These are phyloP conservation scores for Phialemoniopsis sp. DNA, from an alignment of 2,329 filamentous ascomycete genomes.

Conservation along the genomic window DNA sequence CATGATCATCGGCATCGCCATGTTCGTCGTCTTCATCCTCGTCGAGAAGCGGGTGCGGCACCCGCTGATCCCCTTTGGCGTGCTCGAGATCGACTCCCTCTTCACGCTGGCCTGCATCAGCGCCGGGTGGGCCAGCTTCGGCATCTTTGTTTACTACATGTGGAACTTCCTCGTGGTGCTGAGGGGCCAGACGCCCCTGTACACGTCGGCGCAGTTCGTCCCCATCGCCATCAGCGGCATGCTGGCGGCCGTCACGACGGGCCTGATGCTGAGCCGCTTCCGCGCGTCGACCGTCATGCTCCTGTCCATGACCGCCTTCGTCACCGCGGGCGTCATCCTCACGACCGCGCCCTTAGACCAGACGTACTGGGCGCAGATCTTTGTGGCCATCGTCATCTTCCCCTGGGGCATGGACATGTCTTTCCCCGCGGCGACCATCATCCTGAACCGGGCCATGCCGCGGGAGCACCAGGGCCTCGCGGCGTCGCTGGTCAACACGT, in stretches of 20 bases:
- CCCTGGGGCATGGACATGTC: slow-evolving; percentile 65
- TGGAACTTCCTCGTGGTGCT: slow-evolving; percentile 31
- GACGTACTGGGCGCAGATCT: slow-evolving; percentile 61
- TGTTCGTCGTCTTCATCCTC: slow-evolving; percentile 44
- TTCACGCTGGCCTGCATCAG: slow-evolving; percentile 45
- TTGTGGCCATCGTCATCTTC: slow-evolving; percentile 54
- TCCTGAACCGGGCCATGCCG: slow-evolving; percentile 49
- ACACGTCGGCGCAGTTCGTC: slow-evolving; percentile 37
- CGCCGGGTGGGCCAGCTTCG: slow-evolving; percentile 36
- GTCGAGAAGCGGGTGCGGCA: slow-evolving; percentile 34
- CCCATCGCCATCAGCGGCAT: slow-evolving; percentile 39
- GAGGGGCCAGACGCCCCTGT: slow-evolving; percentile 34
- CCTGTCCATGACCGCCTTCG: slow-evolving; percentile 38
- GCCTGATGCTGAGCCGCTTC: slow-evolving; percentile 33
- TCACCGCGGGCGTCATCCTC: slow-evolving; percentile 34
- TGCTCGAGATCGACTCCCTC: slow-evolving; percentile 36
- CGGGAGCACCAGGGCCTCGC: slow-evolving; percentile 41
- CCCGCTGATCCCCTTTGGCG: slow-evolving; percentile 47
- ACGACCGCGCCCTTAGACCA: slow-evolving; percentile 47
- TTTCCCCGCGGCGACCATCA: slow-evolving; percentile 57
- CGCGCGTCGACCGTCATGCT: slow-evolving; percentile 36
- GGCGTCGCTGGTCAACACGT: slow-evolving; percentile 54
- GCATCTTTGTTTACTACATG: slow-evolving; percentile 34
- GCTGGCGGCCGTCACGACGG: slow-evolving; percentile 38
- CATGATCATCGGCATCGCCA: slow-evolving; percentile 45